These are phyloP conservation scores for Hyphopichia homilentoma DNA, from an alignment of 805 yeast genomes.

Conservation along the genomic window DNA sequence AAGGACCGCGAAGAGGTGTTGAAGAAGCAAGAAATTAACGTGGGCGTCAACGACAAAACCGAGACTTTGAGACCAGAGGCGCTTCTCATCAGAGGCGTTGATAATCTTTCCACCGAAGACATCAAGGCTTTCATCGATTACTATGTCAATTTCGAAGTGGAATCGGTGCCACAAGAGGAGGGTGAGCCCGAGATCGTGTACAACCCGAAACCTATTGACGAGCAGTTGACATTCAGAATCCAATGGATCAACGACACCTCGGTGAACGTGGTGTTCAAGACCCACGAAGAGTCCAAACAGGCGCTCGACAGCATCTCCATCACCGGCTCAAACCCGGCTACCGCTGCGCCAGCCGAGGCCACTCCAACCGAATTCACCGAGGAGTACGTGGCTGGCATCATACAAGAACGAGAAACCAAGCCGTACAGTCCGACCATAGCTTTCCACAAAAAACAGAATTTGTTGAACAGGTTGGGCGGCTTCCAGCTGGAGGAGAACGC, in stretches of 20 bases:
- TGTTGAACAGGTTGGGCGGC: constrained; percentile 26
- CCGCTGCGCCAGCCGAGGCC: constrained; percentile 5
- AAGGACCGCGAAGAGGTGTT: constrained; percentile 26
- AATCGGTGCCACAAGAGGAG: constrained; percentile 12
- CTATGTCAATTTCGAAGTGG: constrained; percentile 32
- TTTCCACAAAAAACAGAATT: constrained; percentile 27
- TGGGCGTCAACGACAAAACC: constrained; percentile 25
- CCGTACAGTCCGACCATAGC: constrained; percentile 35
- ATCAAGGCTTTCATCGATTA: constrained; percentile 53
- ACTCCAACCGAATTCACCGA: constrained; percentile 7
- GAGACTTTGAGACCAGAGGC: constrained; percentile 44
- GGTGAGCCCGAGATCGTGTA: constrained; percentile 14
- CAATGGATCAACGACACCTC: constrained; percentile 69
- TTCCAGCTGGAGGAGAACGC: constrained; percentile 10
- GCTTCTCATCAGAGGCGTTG: constrained; percentile 56
- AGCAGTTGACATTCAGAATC: constrained; percentile 38
- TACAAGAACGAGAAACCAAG: constrained; percentile 38
- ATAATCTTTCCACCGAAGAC: constrained; percentile 56
- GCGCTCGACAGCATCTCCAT: constrained; percentile 35
- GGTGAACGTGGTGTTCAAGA: constrained; percentile 51
- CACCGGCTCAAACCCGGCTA: constrained; percentile 11
- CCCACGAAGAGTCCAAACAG: constrained; percentile 35
- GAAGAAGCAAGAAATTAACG: constrained; percentile 29
- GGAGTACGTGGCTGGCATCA: constrained; percentile 18
- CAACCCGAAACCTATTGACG: constrained; percentile 21